A percentile compares a stretch with the other conserved stretches of the same genome.
Conservation (phyloP, 169 alveolate species). For the Theileria orientalis region DNA sequence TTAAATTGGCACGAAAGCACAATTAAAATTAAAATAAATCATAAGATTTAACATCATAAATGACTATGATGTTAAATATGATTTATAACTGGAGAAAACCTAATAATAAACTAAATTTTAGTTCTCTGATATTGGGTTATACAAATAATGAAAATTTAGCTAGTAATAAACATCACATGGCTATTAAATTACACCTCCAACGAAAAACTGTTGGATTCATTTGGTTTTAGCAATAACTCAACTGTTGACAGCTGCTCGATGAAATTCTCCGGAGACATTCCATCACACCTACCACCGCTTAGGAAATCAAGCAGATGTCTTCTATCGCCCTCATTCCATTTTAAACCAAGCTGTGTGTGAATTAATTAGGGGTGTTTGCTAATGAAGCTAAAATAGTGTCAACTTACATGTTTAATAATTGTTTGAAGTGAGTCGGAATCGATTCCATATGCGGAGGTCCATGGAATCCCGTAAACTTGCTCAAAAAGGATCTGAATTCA, state of each 20-base stretch:
- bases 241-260: conserved; percentile 38
- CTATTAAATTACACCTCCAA: neutral
- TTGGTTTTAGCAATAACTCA: conserved; percentile 29
- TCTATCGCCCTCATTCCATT: conserved; percentile 50
- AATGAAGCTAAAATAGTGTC: neutral
- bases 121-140: neutral
- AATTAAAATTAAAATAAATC: neutral
- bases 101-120: no score
- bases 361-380: neutral
- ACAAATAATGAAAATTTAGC: neutral
- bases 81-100: no score
- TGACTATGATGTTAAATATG: no score
- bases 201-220: neutral
- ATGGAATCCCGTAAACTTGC: conserved; percentile 50
- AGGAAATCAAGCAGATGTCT: conserved; percentile 56
- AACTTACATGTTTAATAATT: conserved; percentile 26
- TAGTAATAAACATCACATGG: neutral
- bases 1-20: neutral
- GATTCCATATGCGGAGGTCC: conserved; percentile 59
- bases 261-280: conserved; percentile 59
- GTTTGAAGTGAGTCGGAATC: conserved; percentile 35
- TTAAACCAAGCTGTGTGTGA: conserved; percentile 38
- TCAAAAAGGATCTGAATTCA: conserved; percentile 37
- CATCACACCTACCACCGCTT: conserved; percentile 52
- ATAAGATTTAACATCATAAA: no score